phyloP scores from a whole-genome alignment of 495 filamentous ascomycete genomes.

The Hypoxylon crocopeplum region DNA sequence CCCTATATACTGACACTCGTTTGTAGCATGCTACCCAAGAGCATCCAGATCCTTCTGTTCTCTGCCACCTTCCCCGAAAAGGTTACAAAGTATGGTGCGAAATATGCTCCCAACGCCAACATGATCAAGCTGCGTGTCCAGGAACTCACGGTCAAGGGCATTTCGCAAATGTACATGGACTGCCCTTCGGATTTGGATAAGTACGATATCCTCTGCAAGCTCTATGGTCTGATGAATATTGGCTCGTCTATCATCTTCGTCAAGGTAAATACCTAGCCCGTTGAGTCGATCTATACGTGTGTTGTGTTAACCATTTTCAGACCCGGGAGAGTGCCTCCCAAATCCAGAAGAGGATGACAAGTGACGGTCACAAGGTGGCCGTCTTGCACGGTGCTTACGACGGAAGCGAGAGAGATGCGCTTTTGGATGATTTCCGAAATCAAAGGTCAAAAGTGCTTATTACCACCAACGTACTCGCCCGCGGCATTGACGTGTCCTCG shows the following conservation, averaged over 20 bases:
- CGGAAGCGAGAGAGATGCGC: conserved; percentile 77
- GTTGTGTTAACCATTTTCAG: conserved; percentile 57
- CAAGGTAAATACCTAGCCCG: conserved; percentile 61
- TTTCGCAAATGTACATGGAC: conserved; percentile 96
- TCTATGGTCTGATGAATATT: conserved; percentile 94
- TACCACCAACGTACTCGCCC: conserved; percentile 95
- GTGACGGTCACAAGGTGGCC: conserved; percentile 89
- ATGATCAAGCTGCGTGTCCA: conserved; percentile 86
- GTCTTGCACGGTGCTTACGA: conserved; percentile 87
- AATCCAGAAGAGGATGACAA: conserved; percentile 84
- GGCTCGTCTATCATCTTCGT: conserved; percentile 98
- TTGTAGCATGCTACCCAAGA: conserved; percentile 68
- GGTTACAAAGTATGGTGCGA: conserved; percentile 78
- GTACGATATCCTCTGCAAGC: conserved; percentile 83
- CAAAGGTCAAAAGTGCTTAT: conserved; percentile 96
- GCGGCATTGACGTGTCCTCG: conserved; percentile 95
- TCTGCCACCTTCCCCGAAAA: conserved; percentile 93
- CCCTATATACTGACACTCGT: conserved; percentile 28
- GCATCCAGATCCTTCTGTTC: conserved; percentile 87
- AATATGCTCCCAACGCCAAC: conserved; percentile 85
- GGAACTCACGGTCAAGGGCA: conserved; percentile 94
- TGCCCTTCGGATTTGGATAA: conserved; percentile 81
- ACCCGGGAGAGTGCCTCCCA: conserved; percentile 79
- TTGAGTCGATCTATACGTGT: background rate
- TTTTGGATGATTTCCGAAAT: conserved; percentile 86